Conservation (phyloP, 495 filamentous ascomycete species). For the Pseudoneurospora amorphoporcata region DNA sequence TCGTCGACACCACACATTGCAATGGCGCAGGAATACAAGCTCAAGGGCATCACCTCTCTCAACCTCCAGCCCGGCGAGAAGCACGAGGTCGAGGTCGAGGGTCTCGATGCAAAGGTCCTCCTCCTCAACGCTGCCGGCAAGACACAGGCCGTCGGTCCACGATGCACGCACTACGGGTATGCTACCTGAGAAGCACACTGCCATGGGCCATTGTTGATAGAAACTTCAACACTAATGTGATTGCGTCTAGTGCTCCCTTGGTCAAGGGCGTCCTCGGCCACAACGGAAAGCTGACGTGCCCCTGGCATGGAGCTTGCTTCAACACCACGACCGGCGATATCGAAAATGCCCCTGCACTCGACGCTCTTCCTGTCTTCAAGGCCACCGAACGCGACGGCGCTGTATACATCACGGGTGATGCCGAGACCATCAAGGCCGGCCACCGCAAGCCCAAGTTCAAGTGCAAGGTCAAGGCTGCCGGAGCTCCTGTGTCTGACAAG, state of each 20-base stretch:
- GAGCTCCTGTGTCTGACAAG: constrained; percentile 51
- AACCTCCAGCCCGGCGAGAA: constrained; percentile 71
- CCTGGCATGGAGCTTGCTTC: constrained; percentile 97
- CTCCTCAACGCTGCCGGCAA: constrained; percentile 66
- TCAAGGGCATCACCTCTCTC: constrained; percentile 67
- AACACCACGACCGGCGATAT: constrained; percentile 81
- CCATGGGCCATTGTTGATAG: not conserved
- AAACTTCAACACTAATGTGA: not conserved
- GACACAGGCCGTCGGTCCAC: constrained; percentile 69
- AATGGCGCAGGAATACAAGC: constrained; percentile 67
- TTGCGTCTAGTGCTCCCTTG: constrained; percentile 51
- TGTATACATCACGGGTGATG: constrained; percentile 75
- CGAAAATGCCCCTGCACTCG: constrained; percentile 85
- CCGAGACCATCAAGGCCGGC: constrained; percentile 66
- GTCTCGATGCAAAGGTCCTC: constrained; percentile 76
- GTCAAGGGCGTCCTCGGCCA: constrained; percentile 71
- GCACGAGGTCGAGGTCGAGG: constrained; percentile 81
- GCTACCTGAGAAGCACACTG: not conserved
- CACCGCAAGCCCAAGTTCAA: constrained; percentile 62
- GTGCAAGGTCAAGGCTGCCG: constrained; percentile 39
- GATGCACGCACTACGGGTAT: constrained; percentile 79
- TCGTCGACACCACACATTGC: not conserved
- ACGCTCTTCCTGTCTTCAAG: constrained; percentile 71
- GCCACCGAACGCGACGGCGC: constrained; percentile 66
- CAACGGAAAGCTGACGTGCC: constrained; percentile 78